phyloP scores from a whole-genome alignment of 2,329 filamentous ascomycete species.

The Byssochlamys sp. region DNA sequence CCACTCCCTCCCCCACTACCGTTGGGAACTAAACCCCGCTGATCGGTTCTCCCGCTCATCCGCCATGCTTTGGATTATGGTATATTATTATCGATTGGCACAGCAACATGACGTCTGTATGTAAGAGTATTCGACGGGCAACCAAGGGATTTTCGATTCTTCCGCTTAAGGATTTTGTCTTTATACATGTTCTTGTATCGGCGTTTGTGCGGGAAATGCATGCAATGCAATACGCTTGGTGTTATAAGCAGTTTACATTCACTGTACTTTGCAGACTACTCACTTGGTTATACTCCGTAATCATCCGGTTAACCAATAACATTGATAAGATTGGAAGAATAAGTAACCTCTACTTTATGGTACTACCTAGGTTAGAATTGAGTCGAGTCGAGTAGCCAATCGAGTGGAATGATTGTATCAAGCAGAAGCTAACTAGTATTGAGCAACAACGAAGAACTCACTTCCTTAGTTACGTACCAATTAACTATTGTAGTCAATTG shows the following conservation, averaged over 20 bases:
- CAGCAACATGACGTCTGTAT: background rate
- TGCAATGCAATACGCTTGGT: background rate
- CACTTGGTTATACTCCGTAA: background rate
- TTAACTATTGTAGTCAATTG: too few relatives aligned
- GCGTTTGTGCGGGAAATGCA: background rate
- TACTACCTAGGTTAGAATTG: too few relatives aligned
- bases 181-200: background rate
- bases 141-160: background rate
- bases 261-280: background rate
- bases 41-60: constrained; percentile 16
- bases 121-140: background rate
- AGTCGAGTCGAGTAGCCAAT: too few relatives aligned
- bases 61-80: background rate
- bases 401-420: too few relatives aligned
- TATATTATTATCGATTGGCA: background rate
- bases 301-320: background rate
- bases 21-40: constrained; percentile 47
- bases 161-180: background rate
- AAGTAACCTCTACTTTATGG: too few relatives aligned
- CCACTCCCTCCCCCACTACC: constrained; percentile 47
- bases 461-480: too few relatives aligned
- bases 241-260: background rate
- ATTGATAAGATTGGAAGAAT: background rate
- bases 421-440: too few relatives aligned
- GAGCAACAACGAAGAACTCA: too few relatives aligned